Conservation (phyloP, 2,329 filamentous ascomycete species). For the Lecanosticta acicola region DNA sequence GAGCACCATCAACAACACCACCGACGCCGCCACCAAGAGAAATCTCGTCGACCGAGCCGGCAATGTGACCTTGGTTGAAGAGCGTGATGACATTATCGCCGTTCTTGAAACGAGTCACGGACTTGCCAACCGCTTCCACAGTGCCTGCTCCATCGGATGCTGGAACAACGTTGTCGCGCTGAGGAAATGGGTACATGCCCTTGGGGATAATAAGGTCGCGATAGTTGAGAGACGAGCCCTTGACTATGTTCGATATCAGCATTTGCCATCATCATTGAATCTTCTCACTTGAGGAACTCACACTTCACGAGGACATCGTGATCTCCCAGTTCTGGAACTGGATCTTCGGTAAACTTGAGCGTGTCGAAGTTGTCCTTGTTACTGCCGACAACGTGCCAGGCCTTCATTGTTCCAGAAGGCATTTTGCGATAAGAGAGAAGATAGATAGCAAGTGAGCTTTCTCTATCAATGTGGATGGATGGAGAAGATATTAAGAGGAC, state of each 20-base stretch:
- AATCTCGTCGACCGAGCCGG: slow-evolving; percentile 40
- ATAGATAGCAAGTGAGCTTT: background rate
- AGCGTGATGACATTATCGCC: slow-evolving; percentile 58
- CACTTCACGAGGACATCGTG: slow-evolving; percentile 66
- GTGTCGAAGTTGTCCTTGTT: slow-evolving; percentile 55
- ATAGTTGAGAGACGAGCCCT: slow-evolving; percentile 46
- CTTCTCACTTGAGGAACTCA: slow-evolving; percentile 20
- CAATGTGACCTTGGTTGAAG: slow-evolving; percentile 56
- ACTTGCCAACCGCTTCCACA: slow-evolving; percentile 50
- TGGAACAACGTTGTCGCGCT: slow-evolving; percentile 39
- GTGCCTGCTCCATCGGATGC: slow-evolving; percentile 50
- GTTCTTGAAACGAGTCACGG: slow-evolving; percentile 52
- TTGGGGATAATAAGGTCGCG: slow-evolving; percentile 46
- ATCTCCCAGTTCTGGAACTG: slow-evolving; percentile 59
- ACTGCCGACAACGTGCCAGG: slow-evolving; percentile 52
- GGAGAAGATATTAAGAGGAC: background rate
- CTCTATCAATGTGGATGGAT: background rate
- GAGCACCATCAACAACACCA: slow-evolving; percentile 60
- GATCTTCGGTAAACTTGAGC: slow-evolving; percentile 50
- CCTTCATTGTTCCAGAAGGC: slow-evolving; percentile 1
- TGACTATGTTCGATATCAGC: slow-evolving; percentile 32
- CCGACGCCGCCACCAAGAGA: slow-evolving; percentile 56
- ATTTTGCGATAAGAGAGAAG: background rate
- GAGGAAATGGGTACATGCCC: slow-evolving; percentile 43
- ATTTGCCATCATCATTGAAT: too few species aligned